Conservation (phyloP, 441 rosid genomes). For the Metrosideros polymorpha region DNA sequence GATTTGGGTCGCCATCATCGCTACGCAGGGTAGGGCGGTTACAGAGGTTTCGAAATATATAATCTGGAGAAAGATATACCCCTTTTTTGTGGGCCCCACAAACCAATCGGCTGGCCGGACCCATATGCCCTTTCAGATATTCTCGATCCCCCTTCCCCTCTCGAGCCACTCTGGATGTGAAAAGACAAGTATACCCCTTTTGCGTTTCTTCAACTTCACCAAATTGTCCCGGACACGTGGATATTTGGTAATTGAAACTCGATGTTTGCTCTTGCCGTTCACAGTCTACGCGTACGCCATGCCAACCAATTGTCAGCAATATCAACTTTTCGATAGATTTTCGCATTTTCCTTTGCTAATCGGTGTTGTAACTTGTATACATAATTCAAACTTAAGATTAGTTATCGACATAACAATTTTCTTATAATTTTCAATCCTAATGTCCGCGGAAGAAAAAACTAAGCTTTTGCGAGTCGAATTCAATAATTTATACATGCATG, state of each 20-base stretch:
- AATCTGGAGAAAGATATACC: background rate
- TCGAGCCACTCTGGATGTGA: background rate
- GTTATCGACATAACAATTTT: accelerated
- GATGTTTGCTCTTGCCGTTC: background rate
- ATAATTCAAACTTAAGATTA: background rate
- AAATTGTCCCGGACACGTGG: background rate
- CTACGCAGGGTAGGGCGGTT: background rate
- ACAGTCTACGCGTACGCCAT: background rate
- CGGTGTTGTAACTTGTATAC: accelerated
- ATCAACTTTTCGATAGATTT: background rate
- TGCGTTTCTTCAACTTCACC: background rate
- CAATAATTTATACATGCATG: background rate
- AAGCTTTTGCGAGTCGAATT: background rate
- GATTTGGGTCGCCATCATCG: background rate
- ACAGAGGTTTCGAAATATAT: background rate
- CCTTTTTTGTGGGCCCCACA: background rate
- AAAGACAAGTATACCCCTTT: background rate
- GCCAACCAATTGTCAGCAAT: background rate
- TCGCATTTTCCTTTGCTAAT: background rate
- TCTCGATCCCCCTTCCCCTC: background rate
- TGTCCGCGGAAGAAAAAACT: background rate
- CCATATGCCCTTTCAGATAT: background rate
- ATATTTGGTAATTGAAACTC: background rate
- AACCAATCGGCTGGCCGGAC: background rate
- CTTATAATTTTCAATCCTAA: background rate